These are phyloP conservation scores for Beauveria brongniartii DNA, from an alignment of 2,329 filamentous ascomycete genomes.

Conservation along the genomic window DNA sequence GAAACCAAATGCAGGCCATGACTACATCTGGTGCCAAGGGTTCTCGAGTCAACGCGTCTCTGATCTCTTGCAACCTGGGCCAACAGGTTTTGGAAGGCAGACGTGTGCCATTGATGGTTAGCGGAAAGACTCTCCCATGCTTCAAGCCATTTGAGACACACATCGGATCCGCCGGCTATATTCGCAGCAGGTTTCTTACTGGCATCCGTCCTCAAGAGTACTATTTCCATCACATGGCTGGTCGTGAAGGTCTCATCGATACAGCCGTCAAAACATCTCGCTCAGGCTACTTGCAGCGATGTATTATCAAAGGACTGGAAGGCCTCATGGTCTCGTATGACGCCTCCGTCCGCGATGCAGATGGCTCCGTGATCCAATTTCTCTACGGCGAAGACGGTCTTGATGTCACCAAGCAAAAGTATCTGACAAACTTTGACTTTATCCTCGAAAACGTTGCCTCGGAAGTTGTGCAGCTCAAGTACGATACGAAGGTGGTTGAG, in stretches of 20 bases:
- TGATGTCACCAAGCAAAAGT: conserved; percentile 89
- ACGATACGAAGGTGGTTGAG: conserved; percentile 42
- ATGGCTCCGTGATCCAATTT: conserved; percentile 90
- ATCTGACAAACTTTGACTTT: conserved; percentile 85
- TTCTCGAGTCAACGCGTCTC: conserved; percentile 83
- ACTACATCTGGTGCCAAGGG: conserved; percentile 95
- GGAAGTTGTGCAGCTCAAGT: conserved; percentile 67
- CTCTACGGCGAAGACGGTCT: conserved; percentile 94
- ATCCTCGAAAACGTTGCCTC: conserved; percentile 78
- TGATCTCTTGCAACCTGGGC: conserved; percentile 95
- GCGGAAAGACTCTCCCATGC: conserved; percentile 89
- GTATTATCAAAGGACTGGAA: conserved; percentile 98
- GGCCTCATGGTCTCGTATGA: conserved; percentile 89
- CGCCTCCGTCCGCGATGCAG: conserved; percentile 85
- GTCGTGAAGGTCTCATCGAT: conserved; percentile 95
- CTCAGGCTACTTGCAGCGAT: conserved; percentile 92
- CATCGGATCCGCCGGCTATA: conserved; percentile 83
- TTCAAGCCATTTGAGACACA: conserved; percentile 89
- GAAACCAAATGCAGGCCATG: conserved; percentile 99
- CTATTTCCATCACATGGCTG: conserved; percentile 99
- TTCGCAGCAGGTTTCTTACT: conserved; percentile 94
- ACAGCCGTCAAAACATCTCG: conserved; percentile 97
- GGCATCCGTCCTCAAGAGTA: conserved; percentile 96
- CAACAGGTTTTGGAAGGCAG: conserved; percentile 95
- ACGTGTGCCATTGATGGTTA: conserved; percentile 94